Conservation (phyloP, 2,329 filamentous ascomycete genomes). For the Orbilia javanica region DNA sequence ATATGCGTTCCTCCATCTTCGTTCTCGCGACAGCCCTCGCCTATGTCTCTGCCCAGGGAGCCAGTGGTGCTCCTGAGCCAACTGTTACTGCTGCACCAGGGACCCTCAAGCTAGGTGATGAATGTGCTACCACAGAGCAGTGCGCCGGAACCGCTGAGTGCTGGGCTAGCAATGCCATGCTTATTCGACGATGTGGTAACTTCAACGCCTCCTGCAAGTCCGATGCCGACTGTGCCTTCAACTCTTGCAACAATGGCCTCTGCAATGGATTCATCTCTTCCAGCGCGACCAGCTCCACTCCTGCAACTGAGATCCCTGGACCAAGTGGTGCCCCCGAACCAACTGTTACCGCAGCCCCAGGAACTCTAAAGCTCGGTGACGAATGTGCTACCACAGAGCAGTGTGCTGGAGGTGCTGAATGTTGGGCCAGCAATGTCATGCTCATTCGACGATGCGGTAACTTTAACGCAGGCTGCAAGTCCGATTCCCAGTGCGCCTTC, state of each 20-base stretch:
- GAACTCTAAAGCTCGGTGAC: constrained; percentile 18
- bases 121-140: constrained; percentile 27
- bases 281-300: constrained; percentile 10
- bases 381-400: constrained; percentile 26
- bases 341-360: constrained; percentile 23
- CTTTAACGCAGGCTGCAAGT: constrained; percentile 27
- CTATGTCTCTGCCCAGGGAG: constrained; percentile 41
- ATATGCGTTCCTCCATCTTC: constrained; percentile 41
- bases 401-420: constrained; percentile 32
- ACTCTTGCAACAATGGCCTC: constrained; percentile 42
- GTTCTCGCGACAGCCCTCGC: constrained; percentile 31
- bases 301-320: constrained; percentile 28
- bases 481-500: constrained; percentile 32
- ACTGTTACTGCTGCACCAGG: constrained; percentile 26
- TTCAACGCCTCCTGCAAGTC: constrained; percentile 29
- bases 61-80: constrained; percentile 2
- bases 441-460: constrained; percentile 31
- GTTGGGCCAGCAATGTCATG: constrained; percentile 28
- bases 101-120: constrained; percentile 16
- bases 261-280: constrained; percentile 25
- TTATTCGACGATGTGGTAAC: constrained; percentile 34
- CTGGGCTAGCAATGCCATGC: constrained; percentile 24
- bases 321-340: background rate
- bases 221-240: constrained; percentile 32
- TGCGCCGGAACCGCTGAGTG: constrained; percentile 28